phyloP scores from a whole-genome alignment of 805 yeast species.

The Yamadazyma kitorensis region DNA sequence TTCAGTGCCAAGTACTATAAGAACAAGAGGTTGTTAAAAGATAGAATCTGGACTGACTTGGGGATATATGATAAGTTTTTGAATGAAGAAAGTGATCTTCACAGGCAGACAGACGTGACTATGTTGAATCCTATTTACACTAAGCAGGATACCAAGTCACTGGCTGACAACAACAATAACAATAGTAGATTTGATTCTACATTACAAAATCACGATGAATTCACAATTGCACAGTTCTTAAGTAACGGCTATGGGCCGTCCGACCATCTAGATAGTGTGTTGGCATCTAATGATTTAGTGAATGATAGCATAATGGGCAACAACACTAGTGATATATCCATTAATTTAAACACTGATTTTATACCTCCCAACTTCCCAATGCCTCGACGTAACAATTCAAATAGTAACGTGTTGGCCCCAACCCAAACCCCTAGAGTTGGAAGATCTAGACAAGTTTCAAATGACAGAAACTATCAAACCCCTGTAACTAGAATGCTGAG shows the following conservation, averaged over 20 bases:
- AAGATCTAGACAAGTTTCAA: slow-evolving; percentile 36
- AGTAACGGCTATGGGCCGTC: slow-evolving; percentile 16
- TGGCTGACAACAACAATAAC: slow-evolving; percentile 7
- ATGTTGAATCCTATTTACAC: slow-evolving; percentile 25
- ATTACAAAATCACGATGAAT: slow-evolving; percentile 13
- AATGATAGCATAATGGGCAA: slow-evolving; percentile 25
- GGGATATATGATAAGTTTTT: slow-evolving; percentile 26
- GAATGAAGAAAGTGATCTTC: slow-evolving; percentile 14
- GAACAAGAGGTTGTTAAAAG: slow-evolving; percentile 27
- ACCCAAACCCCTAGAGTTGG: slow-evolving; percentile 37
- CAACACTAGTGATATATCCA: slow-evolving; percentile 31
- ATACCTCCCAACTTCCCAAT: slow-evolving; percentile 19
- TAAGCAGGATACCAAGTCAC: neutral
- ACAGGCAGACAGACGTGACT: slow-evolving; percentile 26
- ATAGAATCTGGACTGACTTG: slow-evolving; percentile 35
- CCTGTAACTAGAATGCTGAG: slow-evolving; percentile 40
- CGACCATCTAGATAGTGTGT: slow-evolving; percentile 8
- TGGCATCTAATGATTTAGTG: slow-evolving; percentile 16
- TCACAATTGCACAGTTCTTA: slow-evolving; percentile 29
- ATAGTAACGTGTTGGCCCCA: slow-evolving; percentile 11
- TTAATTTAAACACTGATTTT: slow-evolving; percentile 25
- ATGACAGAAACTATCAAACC: slow-evolving; percentile 39
- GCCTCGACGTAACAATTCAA: slow-evolving; percentile 13
- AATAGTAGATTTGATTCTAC: slow-evolving; percentile 28
- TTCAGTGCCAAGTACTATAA: slow-evolving; percentile 41